Percentiles rank a stretch among this genome's conserved stretches.
Conservation (phyloP, 1,284 basidiomycete genomes). For the Ustilago cynodontis region DNA sequence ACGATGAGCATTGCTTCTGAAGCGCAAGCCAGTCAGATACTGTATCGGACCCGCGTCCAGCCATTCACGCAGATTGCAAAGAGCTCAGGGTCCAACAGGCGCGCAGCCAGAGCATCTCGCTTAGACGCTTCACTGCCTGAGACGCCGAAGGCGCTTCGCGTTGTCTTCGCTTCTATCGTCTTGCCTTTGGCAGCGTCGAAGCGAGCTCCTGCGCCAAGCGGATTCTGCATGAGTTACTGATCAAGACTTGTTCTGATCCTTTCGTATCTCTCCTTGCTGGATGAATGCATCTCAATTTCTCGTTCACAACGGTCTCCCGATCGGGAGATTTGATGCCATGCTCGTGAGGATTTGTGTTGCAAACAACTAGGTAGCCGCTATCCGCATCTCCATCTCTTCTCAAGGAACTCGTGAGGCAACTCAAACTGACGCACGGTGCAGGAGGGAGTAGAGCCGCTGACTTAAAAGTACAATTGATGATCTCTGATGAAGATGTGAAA, state of each 20-base stretch:
- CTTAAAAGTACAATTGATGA: conserved; percentile 14
- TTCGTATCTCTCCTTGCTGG: not conserved
- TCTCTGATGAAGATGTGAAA: not conserved
- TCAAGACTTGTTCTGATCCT: not conserved
- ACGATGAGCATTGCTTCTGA: not conserved
- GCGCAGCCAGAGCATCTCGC: not conserved
- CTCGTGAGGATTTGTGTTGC: not conserved
- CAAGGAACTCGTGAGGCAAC: not conserved
- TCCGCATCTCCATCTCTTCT: not conserved
- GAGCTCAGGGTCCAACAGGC: not conserved
- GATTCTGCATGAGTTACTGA: not conserved
- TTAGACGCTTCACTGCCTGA: not conserved
- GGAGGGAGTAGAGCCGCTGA: not conserved
- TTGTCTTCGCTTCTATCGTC: not conserved
- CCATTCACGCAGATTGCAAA: not conserved
- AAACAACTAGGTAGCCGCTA: not conserved
- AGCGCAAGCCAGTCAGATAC: no score
- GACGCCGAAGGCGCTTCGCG: conserved; percentile 3
- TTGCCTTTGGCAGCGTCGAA: not conserved
- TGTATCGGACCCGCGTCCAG: no score
- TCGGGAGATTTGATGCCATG: not conserved
- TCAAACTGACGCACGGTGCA: not conserved
- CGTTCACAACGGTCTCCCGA: not conserved
- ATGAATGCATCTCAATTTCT: not conserved
- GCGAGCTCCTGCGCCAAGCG: conserved; percentile 7